phyloP scores from a whole-genome alignment of 2,329 filamentous ascomycete genomes.

The Fusarium gaditjirri region DNA sequence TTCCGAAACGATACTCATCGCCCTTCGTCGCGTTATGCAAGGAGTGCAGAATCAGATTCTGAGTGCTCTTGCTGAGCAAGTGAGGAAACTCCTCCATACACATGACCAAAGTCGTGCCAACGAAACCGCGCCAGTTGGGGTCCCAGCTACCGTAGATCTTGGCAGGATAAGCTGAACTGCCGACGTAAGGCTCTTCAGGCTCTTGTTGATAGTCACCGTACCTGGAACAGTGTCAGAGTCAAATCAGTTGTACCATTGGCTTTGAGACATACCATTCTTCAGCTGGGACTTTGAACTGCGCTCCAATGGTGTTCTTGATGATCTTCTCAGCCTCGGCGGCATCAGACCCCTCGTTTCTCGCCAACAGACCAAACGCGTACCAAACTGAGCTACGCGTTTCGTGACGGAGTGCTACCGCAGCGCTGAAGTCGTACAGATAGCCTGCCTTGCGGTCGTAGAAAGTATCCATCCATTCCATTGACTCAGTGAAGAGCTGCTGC shows the following conservation, averaged over 20 bases:
- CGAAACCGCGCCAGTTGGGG: conserved; percentile 72
- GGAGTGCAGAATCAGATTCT: conserved; percentile 61
- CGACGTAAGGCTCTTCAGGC: conserved; percentile 68
- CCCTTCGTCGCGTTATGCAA: conserved; percentile 66
- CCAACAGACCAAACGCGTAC: conserved; percentile 68
- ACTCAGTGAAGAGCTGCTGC: conserved; percentile 32
- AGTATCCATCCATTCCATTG: conserved; percentile 64
- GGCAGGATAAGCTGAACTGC: conserved; percentile 60
- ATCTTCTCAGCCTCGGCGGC: conserved; percentile 62
- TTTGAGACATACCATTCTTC: conserved; percentile 61
- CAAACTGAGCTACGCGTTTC: conserved; percentile 67
- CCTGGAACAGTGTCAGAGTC: neutral
- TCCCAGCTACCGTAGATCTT: conserved; percentile 68
- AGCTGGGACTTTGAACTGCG: conserved; percentile 62
- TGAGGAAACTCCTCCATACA: conserved; percentile 67
- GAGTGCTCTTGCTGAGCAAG: conserved; percentile 52
- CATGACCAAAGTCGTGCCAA: conserved; percentile 68
- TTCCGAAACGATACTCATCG: conserved; percentile 70
- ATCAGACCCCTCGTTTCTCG: conserved; percentile 63
- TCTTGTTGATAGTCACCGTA: conserved; percentile 61
- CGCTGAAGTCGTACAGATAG: conserved; percentile 63
- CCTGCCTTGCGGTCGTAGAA: conserved; percentile 63
- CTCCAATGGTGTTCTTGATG: conserved; percentile 62
- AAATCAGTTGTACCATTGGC: neutral
- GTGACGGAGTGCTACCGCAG: conserved; percentile 59